Evolutionary conservation across 1,284 basidiomycete species (phyloP).

Genomic region (Xerocomus minutiporus): DNA sequence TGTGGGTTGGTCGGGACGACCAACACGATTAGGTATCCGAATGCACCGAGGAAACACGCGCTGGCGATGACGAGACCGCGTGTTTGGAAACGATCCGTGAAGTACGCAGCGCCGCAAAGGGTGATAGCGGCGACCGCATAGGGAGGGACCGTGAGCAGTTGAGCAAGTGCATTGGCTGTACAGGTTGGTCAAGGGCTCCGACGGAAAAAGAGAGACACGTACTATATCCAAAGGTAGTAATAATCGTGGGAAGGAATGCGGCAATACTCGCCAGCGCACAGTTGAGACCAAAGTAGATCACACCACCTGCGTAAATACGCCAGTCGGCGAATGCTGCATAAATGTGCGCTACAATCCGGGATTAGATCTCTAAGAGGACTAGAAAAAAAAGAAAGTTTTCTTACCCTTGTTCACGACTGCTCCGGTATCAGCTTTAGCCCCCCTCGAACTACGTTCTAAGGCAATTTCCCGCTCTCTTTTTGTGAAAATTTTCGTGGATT

Average conservation of each 20-base stretch:
- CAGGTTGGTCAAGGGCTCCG: neutral
- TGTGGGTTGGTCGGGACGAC: constrained; percentile 41
- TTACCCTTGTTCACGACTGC: constrained; percentile 65
- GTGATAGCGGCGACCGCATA: constrained; percentile 73
- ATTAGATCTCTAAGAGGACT: neutral
- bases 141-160: constrained; percentile 76
- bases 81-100: constrained; percentile 69
- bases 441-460: constrained; percentile 68
- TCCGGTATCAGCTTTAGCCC: constrained; percentile 61
- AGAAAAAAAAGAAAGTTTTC: neutral
- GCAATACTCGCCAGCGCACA: constrained; percentile 73
- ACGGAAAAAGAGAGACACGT: constrained; percentile 8
- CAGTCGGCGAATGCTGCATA: constrained; percentile 64
- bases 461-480: constrained; percentile 71
- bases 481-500: constrained; percentile 64
- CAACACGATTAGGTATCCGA: constrained; percentile 40
- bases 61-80: constrained; percentile 61
- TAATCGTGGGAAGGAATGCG: constrained; percentile 83
- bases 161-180: constrained; percentile 51
- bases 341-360: constrained; percentile 48
- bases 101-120: constrained; percentile 58
- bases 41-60: constrained; percentile 47
- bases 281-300: constrained; percentile 77
- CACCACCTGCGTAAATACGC: constrained; percentile 55
- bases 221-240: constrained; percentile 66